Percentiles rank a stretch among this genome's conserved stretches.
These are phyloP conservation scores for Colletotrichum musicola DNA, from an alignment of 2,329 filamentous ascomycete species.

Conservation along the genomic window DNA sequence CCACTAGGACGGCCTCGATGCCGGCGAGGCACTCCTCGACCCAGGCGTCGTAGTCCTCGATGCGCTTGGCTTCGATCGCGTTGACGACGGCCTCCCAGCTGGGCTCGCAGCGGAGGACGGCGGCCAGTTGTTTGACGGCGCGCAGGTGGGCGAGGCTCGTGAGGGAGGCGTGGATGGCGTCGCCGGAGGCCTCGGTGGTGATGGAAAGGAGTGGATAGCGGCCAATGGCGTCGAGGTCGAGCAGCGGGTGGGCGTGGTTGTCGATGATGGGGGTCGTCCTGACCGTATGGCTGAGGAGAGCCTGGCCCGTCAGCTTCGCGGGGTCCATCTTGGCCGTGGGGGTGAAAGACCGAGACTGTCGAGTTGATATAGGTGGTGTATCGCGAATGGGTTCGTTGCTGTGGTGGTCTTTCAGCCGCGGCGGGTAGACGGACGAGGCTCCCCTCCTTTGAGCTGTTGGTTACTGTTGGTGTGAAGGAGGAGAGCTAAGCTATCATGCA, in stretches of 20 bases:
- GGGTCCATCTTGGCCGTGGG: slow-evolving; percentile 36
- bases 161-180: slow-evolving; percentile 72
- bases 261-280: slow-evolving; percentile 75
- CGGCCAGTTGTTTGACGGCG: slow-evolving; percentile 75
- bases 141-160: slow-evolving; percentile 77
- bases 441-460: not conserved
- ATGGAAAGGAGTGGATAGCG: slow-evolving; percentile 69
- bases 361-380: not conserved
- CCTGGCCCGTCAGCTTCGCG: slow-evolving; percentile 40
- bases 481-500: not conserved
- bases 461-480: not conserved
- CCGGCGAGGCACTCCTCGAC: slow-evolving; percentile 75
- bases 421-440: slow-evolving; percentile 9
- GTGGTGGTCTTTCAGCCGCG: slow-evolving; percentile 25
- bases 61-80: slow-evolving; percentile 56
- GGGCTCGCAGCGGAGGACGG: slow-evolving; percentile 72
- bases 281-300: slow-evolving; percentile 55
- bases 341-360: slow-evolving; percentile 23
- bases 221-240: slow-evolving; percentile 62
- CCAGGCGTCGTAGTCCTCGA: slow-evolving; percentile 66
- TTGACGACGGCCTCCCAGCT: slow-evolving; percentile 69
- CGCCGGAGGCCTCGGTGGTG: slow-evolving; percentile 78
- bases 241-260: slow-evolving; percentile 78
- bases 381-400: not conserved
- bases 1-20: slow-evolving; percentile 81